A percentile compares a stretch with the other conserved stretches of the same genome.
Conservation (phyloP, 2,329 filamentous ascomycete genomes). For the Fusarium odoratissimum region DNA sequence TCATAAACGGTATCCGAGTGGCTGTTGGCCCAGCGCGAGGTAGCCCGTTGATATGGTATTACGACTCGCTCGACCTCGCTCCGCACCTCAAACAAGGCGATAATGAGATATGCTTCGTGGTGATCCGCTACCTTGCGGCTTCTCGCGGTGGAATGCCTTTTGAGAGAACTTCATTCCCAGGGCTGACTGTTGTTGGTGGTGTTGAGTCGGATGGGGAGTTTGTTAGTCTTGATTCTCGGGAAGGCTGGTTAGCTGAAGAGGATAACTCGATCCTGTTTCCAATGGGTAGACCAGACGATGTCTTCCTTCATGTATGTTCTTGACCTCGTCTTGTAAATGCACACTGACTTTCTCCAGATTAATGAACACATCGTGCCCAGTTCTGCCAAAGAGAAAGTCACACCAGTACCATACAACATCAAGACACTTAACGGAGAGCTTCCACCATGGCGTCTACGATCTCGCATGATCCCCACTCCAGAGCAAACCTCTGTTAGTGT, state of each 20-base stretch:
- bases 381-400: not conserved
- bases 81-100: not conserved
- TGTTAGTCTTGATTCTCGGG: not conserved
- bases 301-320: not conserved
- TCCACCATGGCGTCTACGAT: not conserved
- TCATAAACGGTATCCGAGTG: not conserved
- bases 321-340: accelerated
- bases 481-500: not conserved
- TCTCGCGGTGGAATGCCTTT: not conserved
- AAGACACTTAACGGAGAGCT: not conserved
- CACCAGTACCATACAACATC: not conserved
- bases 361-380: not conserved
- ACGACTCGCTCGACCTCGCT: not conserved
- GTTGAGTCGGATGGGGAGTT: not conserved
- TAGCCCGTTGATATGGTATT: not conserved
- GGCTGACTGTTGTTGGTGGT: not conserved
- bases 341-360: not conserved
- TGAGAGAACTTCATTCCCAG: not conserved
- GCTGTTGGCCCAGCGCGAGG: not conserved
- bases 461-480: not conserved
- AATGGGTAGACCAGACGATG: not conserved
- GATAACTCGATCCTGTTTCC: not conserved
- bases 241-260: not conserved
- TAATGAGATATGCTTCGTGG: not conserved
- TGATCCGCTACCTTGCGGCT: not conserved